Conservation (phyloP, 768 basidiomycete genomes). For the Glaciozyma martinii region DNA sequence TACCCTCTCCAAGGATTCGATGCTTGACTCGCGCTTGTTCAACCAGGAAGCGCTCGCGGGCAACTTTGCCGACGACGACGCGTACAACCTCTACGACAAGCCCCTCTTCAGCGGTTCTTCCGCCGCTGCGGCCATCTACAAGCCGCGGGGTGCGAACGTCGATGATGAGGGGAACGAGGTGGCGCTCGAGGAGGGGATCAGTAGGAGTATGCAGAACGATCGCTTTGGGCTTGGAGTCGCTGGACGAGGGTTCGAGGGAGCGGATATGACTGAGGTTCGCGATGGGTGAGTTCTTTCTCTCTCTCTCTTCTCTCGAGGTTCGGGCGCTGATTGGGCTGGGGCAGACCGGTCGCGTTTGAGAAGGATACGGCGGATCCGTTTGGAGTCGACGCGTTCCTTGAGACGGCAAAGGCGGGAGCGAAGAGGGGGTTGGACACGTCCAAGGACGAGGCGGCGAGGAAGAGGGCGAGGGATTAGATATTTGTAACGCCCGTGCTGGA, state of each 20-base stretch:
- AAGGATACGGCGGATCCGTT: slow-evolving; percentile 97
- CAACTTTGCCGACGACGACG: slow-evolving; percentile 81
- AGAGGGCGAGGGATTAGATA: slow-evolving; percentile 22
- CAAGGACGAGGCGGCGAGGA: slow-evolving; percentile 22
- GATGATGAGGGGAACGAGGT: slow-evolving; percentile 85
- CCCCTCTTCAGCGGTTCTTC: slow-evolving; percentile 93
- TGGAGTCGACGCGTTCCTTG: slow-evolving; percentile 91
- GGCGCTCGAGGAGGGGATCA: slow-evolving; percentile 82
- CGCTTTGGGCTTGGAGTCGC: slow-evolving; percentile 83
- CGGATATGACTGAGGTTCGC: slow-evolving; percentile 60
- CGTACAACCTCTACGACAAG: slow-evolving; percentile 88
- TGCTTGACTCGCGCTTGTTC: slow-evolving; percentile 94
- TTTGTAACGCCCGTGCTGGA: too few relatives aligned
- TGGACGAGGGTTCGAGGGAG: slow-evolving; percentile 75
- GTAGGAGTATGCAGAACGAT: slow-evolving; percentile 81
- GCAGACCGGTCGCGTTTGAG: slow-evolving; percentile 97
- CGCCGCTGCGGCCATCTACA: slow-evolving; percentile 99
- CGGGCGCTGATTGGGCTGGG: slow-evolving; percentile 44
- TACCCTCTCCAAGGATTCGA: slow-evolving; percentile 87
- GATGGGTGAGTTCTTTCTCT: slow-evolving; percentile 20
- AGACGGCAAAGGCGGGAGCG: slow-evolving; percentile 90
- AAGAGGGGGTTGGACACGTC: slow-evolving; percentile 34
- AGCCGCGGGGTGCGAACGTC: slow-evolving; percentile 74
- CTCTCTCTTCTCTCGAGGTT: not conserved
- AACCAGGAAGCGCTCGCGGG: slow-evolving; percentile 81